Percentiles rank a stretch among this genome's conserved stretches.
phyloP scores from a whole-genome alignment of 2,329 filamentous ascomycete species.

The Chrysoporthe deuterocubensis region DNA sequence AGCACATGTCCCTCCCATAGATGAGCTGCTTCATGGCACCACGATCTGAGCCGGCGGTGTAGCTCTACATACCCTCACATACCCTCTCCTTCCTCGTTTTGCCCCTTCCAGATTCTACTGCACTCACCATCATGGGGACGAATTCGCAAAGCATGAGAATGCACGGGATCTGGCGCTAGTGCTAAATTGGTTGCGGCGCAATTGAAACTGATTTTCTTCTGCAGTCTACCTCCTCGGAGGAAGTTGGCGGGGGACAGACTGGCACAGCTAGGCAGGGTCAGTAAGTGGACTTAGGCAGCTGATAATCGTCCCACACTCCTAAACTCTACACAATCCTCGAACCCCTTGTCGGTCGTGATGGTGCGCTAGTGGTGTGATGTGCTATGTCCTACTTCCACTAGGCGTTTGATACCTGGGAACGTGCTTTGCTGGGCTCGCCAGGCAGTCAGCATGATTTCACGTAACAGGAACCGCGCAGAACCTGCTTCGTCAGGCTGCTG shows the following conservation, averaged over 20 bases:
- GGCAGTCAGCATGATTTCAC: no score
- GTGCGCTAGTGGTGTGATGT: not conserved
- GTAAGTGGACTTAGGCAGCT: not conserved
- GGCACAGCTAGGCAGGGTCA: not conserved
- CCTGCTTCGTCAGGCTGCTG: no score
- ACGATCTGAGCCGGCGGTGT: not conserved
- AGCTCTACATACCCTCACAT: not conserved
- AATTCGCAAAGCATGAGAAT: conserved; percentile 9
- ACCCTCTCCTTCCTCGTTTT: not conserved
- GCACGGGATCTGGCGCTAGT: conserved; percentile 16
- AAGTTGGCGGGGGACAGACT: not conserved
- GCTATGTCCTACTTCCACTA: not conserved
- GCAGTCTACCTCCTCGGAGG: not conserved
- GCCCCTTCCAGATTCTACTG: conserved; percentile 2
- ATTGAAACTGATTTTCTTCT: not conserved
- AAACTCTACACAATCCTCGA: not conserved
- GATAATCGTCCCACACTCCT: not conserved
- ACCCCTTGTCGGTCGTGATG: not conserved
- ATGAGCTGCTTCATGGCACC: not conserved
- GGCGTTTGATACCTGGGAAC: no score
- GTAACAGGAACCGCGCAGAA: no score
- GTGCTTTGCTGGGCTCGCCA: no score
- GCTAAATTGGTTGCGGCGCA: conserved; percentile 17
- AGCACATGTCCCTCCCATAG: not conserved
- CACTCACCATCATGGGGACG: conserved; percentile 6